Evolutionary conservation across 305 asterid genomes (phyloP), one percentile per base, ranked within the genome.

Genomic region (Fraxinus baroniana): DNA sequence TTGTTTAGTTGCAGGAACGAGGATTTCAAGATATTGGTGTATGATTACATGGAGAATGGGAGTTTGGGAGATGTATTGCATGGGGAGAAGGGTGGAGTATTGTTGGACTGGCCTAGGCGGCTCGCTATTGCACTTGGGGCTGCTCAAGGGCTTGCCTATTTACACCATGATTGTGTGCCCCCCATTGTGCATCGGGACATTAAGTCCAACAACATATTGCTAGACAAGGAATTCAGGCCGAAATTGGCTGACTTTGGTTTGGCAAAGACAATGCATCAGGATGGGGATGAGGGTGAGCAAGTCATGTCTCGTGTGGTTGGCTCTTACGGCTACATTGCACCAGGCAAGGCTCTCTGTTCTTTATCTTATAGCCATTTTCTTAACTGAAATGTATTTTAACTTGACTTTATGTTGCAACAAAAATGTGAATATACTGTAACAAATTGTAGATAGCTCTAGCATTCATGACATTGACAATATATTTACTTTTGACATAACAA

Each of bases 271-370:
- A 75, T 93, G 86, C 85, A 79, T 17, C 88, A 36, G 20, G 87
- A 88, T 36, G 55, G 37, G 68, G 86, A 80, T 2, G 90, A 82
- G 39, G 87, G 83, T 10, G 94, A 87, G 20, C 91, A 85, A 81
- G 89, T 79, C 80, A 92, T 89, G 91, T 92, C 98, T 28, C 88
- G 84, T 70, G 84, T 95, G 35, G 97, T 97, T 32, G 98, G 98
- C 79, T 95, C 98, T 49, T 91, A 88, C 7, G 98, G 98, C 57
- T 95, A 95, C 77, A 95, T 95, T 39, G 98, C 98, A 13, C 98
- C 98, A 64, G 98, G 98, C 94, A 75, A 73, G 88, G 28, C 33
- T 9, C 35, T 30, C 5, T 13, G 0, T 79, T 74, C 46, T 70
- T 62, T 20, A 8, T 26, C 37, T 24, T 24, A 39, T 3, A 13